A percentile compares a stretch with the other conserved stretches of the same genome.
Conservation (phyloP, 495 filamentous ascomycete genomes). For the Xylaria telfairii region DNA sequence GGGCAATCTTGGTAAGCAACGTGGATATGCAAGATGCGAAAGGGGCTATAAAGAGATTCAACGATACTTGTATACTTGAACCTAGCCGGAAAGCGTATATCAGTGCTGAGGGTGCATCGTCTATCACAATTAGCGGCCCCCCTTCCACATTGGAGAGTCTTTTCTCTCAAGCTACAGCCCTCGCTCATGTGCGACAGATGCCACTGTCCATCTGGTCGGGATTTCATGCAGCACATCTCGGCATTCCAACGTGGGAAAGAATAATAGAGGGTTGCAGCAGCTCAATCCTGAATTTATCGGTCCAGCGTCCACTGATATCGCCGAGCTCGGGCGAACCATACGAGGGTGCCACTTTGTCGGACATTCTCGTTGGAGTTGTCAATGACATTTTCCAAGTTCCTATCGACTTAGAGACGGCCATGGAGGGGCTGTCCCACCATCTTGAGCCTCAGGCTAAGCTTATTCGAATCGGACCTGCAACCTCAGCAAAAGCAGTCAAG, state of each 20-base stretch:
- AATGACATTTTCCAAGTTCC: slow-evolving; percentile 1
- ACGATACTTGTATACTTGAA: slow-evolving; percentile 3
- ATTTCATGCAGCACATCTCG: slow-evolving; percentile 44
- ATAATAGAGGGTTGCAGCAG: background rate
- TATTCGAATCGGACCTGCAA: background rate
- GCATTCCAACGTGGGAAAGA: background rate
- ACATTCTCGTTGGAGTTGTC: background rate
- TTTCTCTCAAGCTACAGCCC: slow-evolving; percentile 7
- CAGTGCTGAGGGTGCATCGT: slow-evolving; percentile 25
- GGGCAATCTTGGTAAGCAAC: slow-evolving; percentile 50
- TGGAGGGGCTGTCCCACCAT: background rate
- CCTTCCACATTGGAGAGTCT: slow-evolving; percentile 28
- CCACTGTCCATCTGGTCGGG: slow-evolving; percentile 64
- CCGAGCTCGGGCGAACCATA: slow-evolving; percentile 20
- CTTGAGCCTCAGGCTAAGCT: background rate
- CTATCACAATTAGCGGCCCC: slow-evolving; percentile 47
- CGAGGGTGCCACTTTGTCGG: background rate
- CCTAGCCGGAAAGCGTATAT: slow-evolving; percentile 21
- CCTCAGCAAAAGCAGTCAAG: background rate
- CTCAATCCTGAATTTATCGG: slow-evolving; percentile 2
- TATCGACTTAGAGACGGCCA: background rate
- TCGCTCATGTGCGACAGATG: slow-evolving; percentile 46
- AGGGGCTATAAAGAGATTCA: slow-evolving; percentile 42
- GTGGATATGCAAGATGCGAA: slow-evolving; percentile 40
- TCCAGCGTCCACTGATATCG: slow-evolving; percentile 26